Conservation (phyloP, 2,329 filamentous ascomycete species). For the Cadophora luteo-olivacea region DNA sequence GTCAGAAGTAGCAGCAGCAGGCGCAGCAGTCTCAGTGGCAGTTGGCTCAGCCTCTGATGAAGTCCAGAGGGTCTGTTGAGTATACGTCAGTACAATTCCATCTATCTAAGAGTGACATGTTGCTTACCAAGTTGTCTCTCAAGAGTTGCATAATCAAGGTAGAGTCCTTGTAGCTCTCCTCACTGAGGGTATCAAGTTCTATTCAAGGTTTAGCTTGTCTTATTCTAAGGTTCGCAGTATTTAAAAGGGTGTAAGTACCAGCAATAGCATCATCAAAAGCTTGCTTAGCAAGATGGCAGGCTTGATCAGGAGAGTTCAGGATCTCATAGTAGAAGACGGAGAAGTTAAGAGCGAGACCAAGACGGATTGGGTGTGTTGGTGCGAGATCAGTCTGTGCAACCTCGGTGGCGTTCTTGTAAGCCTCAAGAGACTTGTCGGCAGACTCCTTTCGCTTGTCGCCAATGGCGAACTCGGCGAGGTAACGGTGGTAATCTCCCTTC, state of each 20-base stretch:
- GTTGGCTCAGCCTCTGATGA: slow-evolving; percentile 94
- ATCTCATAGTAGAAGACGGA: slow-evolving; percentile 99
- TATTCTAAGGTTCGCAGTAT: neutral
- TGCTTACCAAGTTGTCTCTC: slow-evolving; percentile 80
- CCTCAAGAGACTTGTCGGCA: slow-evolving; percentile 92
- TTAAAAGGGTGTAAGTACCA: slow-evolving; percentile 53
- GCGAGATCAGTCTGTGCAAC: slow-evolving; percentile 88
- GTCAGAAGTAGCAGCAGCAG: slow-evolving; percentile 58
- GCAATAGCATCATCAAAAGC: slow-evolving; percentile 97
- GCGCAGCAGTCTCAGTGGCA: slow-evolving; percentile 62
- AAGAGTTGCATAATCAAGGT: slow-evolving; percentile 99
- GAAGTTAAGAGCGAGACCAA: slow-evolving; percentile 93
- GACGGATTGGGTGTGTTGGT: slow-evolving; percentile 90
- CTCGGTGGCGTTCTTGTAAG: slow-evolving; percentile 94
- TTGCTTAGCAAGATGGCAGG: slow-evolving; percentile 96
- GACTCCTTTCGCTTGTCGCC: slow-evolving; percentile 95
- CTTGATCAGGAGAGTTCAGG: slow-evolving; percentile 96
- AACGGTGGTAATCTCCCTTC: slow-evolving; percentile 99
- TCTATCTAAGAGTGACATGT: neutral
- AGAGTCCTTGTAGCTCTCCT: slow-evolving; percentile 99
- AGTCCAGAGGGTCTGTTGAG: slow-evolving; percentile 90
- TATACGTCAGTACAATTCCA: slow-evolving; percentile 18
- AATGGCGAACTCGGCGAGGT: slow-evolving; percentile 95
- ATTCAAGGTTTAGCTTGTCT: slow-evolving; percentile 19
- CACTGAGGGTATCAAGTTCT: slow-evolving; percentile 93